Evolutionary conservation across 2,329 filamentous ascomycete species (phyloP).

Genomic region (Pseudogymnoascus sp.): DNA sequence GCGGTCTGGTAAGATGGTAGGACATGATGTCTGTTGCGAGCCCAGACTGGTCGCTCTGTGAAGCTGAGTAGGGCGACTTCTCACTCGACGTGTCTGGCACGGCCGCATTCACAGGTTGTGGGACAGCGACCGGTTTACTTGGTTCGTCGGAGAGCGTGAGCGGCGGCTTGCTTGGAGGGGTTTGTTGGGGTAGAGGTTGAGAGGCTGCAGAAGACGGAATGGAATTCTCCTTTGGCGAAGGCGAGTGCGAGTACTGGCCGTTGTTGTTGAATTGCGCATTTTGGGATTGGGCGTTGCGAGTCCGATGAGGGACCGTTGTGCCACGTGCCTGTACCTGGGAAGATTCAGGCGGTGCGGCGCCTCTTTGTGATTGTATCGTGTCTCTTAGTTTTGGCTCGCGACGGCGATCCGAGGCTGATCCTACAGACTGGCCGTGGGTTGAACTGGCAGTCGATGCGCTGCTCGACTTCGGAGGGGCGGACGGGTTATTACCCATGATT

Average conservation of each 20-base stretch:
- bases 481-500: conserved; percentile 39
- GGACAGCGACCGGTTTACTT: conserved; percentile 50
- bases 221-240: background rate
- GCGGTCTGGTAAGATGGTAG: conserved; percentile 61
- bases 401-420: conserved; percentile 20
- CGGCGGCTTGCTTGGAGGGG: background rate
- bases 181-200: conserved; percentile 2
- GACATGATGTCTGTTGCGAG: conserved; percentile 44
- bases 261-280: conserved; percentile 13
- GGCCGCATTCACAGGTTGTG: conserved; percentile 17
- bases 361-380: conserved; percentile 46
- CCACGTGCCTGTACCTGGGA: conserved; percentile 48
- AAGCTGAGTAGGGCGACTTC: conserved; percentile 20
- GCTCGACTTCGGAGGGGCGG: conserved; percentile 17
- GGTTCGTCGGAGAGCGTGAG: conserved; percentile 28
- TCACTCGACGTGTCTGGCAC: conserved; percentile 25
- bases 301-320: conserved; percentile 14
- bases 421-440: conserved; percentile 22
- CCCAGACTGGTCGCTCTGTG: conserved; percentile 41
- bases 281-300: conserved; percentile 12
- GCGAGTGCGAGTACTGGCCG: conserved; percentile 7
- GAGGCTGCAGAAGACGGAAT: background rate
- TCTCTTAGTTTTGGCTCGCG: conserved; percentile 44
- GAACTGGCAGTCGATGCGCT: conserved; percentile 21
- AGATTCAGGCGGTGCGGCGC: conserved; percentile 51